Base-by-base conservation (phyloP, 306 rosid species). In the Cicer chorassanicum region DNA sequence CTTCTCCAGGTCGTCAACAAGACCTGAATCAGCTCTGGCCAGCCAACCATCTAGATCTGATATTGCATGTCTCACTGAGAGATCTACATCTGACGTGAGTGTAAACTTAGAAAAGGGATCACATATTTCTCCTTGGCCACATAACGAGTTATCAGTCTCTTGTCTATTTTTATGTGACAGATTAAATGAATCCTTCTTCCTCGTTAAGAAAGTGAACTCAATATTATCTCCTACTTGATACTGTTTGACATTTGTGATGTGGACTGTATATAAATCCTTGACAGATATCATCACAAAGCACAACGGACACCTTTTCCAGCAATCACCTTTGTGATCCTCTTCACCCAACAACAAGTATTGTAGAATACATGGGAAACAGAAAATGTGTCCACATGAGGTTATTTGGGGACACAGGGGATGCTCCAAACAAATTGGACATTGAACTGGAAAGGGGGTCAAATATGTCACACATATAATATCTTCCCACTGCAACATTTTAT, bases 341-440 rank as follows among this genome's bases (percentile, higher is more conserved):
- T 87, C 82, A 39, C 98, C 98, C 95, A 91, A 81, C 41, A 88
- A 65, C 78, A 94, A 79, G 84, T 94, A 91, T 56, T 87, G 93
- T 24, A 94, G 83, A 77, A 94, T 88, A 76, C 98, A 94, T 4
- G 97, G 96, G 85, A 91, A 94, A 85, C 98, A 94, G 77, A 91
- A 94, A 19, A 94, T 87, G 78, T 94, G 98, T 40, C 98, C 98
- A 43, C 98, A 94, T 6, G 98, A 88, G 76, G 98, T 91, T 80
- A 94, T 91, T 81, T 94, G 98, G 5, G 98, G 89, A 71, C 98
- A 94, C 36, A 91, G 81, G 29, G 98, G 98, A 82, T 80, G 77
- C 72, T 94, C 98, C 82, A 94, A 87, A 88, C 98, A 94, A 83
- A 94, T 91, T 72, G 98, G 98, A 84, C 98, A 94, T 79, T 87